Base-by-base conservation (phyloP, 192 early-diverging fungal species). In the Chytriomyces sp. region DNA sequence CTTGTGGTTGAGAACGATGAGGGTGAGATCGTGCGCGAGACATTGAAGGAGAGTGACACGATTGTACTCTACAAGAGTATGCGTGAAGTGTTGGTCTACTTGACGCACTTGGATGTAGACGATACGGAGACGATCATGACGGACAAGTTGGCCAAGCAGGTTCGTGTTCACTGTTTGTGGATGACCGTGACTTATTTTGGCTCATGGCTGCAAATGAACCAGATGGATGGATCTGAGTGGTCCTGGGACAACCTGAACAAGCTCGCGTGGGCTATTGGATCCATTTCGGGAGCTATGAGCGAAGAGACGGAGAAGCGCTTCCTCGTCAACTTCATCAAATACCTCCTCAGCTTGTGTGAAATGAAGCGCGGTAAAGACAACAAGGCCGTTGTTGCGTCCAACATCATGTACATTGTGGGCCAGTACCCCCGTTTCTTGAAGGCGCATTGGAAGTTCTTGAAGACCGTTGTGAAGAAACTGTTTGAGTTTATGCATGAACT, bases 401-500 rank as follows among this genome's bases (percentile, higher is more conserved):
- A 99, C 80, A 99, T 99, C 70, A 99, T 99, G 98, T 99, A 99
- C 75, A 94, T 97, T 72, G 98, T 99, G n/a, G 98, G 98, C 19
- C 98, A 99, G 83, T 99, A 99, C 77, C 98, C 98, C 57, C 91
- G 98, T n/a, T 99, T 99, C 87, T 86, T 99, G 72, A 99, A 98
- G 77, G 95, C 95, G 3, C 98, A 99, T 76, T 99, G 98, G 98
- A 97, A 97, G 83, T 99, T 99, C 86, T 88, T 99, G 79, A 99
- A 99, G 90, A 99, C 98, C 0, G 98, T 99, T 10, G 96, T 98
- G 69, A 99, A 98, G 91, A 99, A 99, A 79, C 84, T 98, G 30
- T 99, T 99, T 75, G 98, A 99, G 82, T 99, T 99, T 77, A 99
- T 99, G 98, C 98, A 98, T 79, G 98, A 99, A 81, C 85, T 91